These are phyloP conservation scores for Dalbergia oliveri DNA, from an alignment of 306 rosid genomes.

Conservation along the genomic window DNA sequence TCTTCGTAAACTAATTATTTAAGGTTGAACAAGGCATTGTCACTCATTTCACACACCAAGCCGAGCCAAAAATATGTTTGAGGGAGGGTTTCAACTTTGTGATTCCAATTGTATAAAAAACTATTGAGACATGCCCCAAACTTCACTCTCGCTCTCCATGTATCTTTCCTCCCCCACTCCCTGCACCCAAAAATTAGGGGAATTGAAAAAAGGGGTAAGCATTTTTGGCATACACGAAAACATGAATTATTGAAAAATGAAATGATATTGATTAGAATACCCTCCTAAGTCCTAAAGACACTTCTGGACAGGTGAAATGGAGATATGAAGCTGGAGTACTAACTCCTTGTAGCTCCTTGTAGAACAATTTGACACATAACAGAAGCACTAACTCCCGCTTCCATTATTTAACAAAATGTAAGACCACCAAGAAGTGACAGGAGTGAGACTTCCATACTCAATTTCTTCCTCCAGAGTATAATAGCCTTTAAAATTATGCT, in stretches of 20 bases:
- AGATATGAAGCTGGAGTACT: neutral
- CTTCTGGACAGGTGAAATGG: neutral
- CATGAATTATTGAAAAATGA: no score
- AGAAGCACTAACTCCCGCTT: no score
- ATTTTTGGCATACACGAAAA: neutral
- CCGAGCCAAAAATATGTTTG: neutral
- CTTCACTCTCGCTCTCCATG: neutral
- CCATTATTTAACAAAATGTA: no score
- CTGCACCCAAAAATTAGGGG: no score
- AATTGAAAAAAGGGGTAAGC: neutral
- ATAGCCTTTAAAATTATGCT: no score
- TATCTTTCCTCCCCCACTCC: neutral
- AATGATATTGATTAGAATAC: neutral
- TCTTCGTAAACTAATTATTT: neutral
- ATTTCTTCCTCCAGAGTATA: no score
- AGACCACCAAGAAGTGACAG: no score
- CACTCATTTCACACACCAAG: conserved; percentile 27
- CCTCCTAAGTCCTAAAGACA: neutral
- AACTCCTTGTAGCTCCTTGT: neutral
- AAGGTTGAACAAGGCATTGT: neutral
- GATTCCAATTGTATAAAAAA: conserved; percentile 4
- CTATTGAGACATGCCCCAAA: neutral
- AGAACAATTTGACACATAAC: neutral
- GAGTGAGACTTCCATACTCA: no score
- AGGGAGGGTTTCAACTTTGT: neutral